Evolutionary conservation across 345 rosid species (phyloP).

Genomic region (Brassica cretica): DNA sequence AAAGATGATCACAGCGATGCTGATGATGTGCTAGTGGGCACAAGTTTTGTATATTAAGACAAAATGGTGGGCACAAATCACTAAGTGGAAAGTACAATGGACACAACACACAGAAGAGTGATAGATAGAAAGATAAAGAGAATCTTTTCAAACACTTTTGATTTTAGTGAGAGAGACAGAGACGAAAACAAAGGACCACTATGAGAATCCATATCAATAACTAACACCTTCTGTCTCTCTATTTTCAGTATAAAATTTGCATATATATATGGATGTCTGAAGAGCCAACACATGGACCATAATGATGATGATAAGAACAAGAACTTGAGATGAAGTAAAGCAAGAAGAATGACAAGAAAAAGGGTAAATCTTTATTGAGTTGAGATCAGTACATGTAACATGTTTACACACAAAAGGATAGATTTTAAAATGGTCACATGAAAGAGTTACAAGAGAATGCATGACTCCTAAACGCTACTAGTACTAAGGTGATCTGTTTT

Average conservation of each 20-base stretch:
- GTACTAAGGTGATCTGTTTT: background rate
- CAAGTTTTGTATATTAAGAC: background rate
- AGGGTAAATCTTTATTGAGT: constrained; percentile 53
- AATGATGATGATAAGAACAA: constrained; percentile 29
- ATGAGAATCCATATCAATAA: constrained; percentile 35
- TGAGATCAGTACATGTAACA: constrained; percentile 70
- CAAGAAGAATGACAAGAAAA: constrained; percentile 39
- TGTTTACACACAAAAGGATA: constrained; percentile 49
- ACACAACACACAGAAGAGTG: background rate
- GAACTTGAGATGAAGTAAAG: constrained; percentile 32
- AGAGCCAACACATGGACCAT: constrained; percentile 37
- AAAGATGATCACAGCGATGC: background rate
- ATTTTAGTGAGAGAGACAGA: constrained; percentile 29
- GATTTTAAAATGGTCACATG: constrained; percentile 46
- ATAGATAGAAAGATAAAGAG: constrained; percentile 4
- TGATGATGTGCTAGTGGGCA: background rate
- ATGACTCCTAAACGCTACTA: constrained; percentile 4
- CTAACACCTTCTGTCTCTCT: constrained; percentile 38
- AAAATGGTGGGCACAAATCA: background rate
- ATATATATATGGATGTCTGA: background rate
- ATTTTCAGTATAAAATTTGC: constrained; percentile 22
- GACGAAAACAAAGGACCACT: constrained; percentile 33
- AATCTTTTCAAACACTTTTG: constrained; percentile 33
- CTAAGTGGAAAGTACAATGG: constrained; percentile 1
- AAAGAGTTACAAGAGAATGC: constrained; percentile 36